Conservation (phyloP, 257 asterid genomes). For the Avicennia marina region DNA sequence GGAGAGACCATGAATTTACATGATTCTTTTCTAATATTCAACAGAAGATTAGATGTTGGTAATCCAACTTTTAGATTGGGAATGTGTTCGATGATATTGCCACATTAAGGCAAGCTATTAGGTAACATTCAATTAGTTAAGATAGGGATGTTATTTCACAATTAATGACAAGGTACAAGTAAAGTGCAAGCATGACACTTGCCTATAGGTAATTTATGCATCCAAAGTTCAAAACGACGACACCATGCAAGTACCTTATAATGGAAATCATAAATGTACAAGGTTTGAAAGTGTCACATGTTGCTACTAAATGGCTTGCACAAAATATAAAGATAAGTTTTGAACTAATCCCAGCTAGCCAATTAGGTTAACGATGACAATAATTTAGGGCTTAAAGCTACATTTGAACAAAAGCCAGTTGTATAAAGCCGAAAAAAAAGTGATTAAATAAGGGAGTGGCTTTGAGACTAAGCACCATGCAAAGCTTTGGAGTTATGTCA, state of each 20-base stretch:
- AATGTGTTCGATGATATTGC: too few species aligned
- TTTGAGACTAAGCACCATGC: neutral
- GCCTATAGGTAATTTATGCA: neutral
- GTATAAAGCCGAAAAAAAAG: neutral
- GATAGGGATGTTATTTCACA: too few species aligned
- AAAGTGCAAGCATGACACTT: neutral
- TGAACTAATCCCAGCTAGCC: neutral
- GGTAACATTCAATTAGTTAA: too few species aligned
- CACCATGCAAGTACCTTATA: neutral
- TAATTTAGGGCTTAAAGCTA: neutral
- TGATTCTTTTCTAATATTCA: too few species aligned
- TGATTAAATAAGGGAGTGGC: neutral
- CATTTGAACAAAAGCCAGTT: neutral
- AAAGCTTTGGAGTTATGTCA: neutral
- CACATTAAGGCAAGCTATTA: too few species aligned
- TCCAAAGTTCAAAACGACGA: neutral
- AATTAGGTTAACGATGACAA: neutral
- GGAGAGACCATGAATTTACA: too few species aligned
- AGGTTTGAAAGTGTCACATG: neutral
- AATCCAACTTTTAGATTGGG: too few species aligned
- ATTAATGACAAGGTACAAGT: too few species aligned
- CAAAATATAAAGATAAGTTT: neutral
- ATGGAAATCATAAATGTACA: neutral
- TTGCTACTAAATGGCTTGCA: neutral
- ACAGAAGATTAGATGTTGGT: too few species aligned